These are phyloP conservation scores for Penicillium sp. DNA, from an alignment of 2,329 filamentous ascomycete species.

Conservation along the genomic window DNA sequence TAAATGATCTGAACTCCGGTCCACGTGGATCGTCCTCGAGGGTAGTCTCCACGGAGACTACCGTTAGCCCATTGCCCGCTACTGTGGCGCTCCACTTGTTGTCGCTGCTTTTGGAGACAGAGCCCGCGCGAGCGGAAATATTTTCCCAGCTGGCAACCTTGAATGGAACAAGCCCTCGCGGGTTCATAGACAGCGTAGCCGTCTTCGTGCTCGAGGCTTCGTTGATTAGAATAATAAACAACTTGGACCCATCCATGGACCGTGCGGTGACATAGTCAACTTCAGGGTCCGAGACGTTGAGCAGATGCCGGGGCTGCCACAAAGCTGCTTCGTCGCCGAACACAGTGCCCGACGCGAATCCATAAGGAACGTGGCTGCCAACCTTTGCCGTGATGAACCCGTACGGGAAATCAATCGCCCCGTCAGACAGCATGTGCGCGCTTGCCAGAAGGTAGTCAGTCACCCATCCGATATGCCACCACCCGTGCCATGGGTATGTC, in stretches of 20 bases:
- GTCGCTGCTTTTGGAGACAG: not conserved
- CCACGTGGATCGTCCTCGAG: not conserved
- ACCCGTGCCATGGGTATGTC: not conserved
- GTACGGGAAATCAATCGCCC: not conserved
- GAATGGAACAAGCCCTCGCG: not conserved
- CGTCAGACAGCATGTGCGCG: not conserved
- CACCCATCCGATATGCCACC: not conserved
- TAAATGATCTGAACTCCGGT: not conserved
- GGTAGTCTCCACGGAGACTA: not conserved
- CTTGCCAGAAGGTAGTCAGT: not conserved
- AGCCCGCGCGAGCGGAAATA: not conserved
- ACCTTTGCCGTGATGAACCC: not conserved
- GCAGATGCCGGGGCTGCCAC: not conserved
- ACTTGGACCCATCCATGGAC: not conserved
- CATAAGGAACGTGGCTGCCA: not conserved
- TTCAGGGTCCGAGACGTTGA: not conserved
- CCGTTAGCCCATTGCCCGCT: not conserved
- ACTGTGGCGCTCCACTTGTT: not conserved
- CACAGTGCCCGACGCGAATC: not conserved
- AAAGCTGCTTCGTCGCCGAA: not conserved
- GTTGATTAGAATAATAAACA: not conserved
- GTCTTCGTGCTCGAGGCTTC: not conserved
- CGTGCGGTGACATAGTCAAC: not conserved
- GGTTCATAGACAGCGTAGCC: not conserved
- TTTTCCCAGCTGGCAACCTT: not conserved